Base-by-base conservation (phyloP, 352 stramenopile species). In the Pythium dissotocum region DNA sequence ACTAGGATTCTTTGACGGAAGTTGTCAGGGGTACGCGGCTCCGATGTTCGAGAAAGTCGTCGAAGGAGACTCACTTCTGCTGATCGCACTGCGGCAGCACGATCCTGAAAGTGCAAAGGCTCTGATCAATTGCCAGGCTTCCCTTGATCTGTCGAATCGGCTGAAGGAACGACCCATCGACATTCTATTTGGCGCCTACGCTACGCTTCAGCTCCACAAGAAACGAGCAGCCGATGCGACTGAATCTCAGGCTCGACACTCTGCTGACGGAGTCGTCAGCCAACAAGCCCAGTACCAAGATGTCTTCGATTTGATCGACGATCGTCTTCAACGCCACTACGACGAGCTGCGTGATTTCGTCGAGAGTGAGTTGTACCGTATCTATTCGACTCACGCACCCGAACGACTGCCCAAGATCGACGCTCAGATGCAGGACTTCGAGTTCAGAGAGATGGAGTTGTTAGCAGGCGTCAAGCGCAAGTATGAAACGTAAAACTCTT, bases 1-100 rank as follows among this genome's bases (percentile, higher is more conserved):
- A 33, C 2, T 58, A 91, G 83, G 84, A 0, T 93, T 92, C 70
- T 87, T 87, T 56, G 82, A 80, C 44, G 63, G 58, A 6, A 51
- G 51, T 0, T 58, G 49, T 30, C 33, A 63, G 6, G 24, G 3
- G 16, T 67, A 56, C 26, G 62, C 59, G 0, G 14, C 55, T 2
- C n/a, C 62, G 12, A 54, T 86, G 0, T 76, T 90, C 7, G 72
- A 89, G 0, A 55, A 51, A 7, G 83, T 77, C 4, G 57, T 80
- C 2, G 36, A 73, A 16, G 83, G 82, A 7, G 85, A 91, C 59
- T 86, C 83, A 2, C 61, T 93, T 21, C 48, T 93, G 6, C 42
- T 78, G 8, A 53, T 91, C 7, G 72, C 83, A 16, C 64, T 91
- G 12, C 77, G 85, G 6, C 69, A 80, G 1, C 44, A 77, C 35